These are phyloP conservation scores for Plantago major DNA, from an alignment of 257 asterid genomes.

Conservation along the genomic window DNA sequence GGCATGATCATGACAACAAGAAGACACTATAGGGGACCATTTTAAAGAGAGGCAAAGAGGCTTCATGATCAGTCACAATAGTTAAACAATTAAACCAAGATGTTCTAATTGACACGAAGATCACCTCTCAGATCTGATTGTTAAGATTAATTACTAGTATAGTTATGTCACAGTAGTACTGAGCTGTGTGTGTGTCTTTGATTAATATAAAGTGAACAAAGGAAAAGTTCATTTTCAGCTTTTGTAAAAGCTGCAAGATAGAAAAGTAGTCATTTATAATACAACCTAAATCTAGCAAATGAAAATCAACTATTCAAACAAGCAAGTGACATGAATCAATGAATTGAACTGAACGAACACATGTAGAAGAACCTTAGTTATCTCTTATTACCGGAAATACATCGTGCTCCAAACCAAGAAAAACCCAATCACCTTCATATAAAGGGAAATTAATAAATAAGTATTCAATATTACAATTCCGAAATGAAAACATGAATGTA, in stretches of 20 bases:
- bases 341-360: slow-evolving; percentile 4
- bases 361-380: not conserved
- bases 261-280: slow-evolving; percentile 11
- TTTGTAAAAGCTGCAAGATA: not conserved
- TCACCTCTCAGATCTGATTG: slow-evolving; percentile 3
- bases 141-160: slow-evolving; percentile 2
- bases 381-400: slow-evolving; percentile 13
- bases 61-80: not conserved
- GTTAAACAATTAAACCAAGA: not conserved
- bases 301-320: not conserved
- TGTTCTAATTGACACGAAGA: not conserved
- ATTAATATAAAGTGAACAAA: not conserved
- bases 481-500: no score
- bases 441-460: not conserved
- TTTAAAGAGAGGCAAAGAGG: not conserved
- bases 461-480: no score
- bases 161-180: not conserved
- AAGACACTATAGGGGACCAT: slow-evolving; percentile 22
- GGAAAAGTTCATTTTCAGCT: slow-evolving; percentile 1
- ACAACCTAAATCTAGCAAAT: slow-evolving; percentile 8
- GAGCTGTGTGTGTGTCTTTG: not conserved
- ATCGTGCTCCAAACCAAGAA: not conserved
- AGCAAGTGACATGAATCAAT: slow-evolving; percentile 3
- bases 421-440: slow-evolving; percentile 11
- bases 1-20: slow-evolving; percentile 18